phyloP scores from a whole-genome alignment of 2,329 filamentous ascomycete species.

The Orbilia javanica region DNA sequence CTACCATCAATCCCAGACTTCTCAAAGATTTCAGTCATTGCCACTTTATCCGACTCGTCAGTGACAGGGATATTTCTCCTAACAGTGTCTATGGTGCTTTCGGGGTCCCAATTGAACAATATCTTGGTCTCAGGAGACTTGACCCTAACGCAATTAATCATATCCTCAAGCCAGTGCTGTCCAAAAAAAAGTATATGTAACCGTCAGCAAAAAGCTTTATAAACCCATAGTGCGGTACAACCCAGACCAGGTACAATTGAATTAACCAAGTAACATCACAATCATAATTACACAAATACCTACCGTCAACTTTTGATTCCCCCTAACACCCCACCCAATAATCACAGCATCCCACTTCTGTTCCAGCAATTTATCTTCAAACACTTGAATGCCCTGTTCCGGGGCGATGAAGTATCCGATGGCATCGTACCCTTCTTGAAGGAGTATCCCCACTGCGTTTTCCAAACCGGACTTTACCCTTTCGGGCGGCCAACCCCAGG shows the following conservation, averaged over 20 bases:
- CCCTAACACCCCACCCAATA: constrained; percentile 55
- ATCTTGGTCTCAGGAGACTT: constrained; percentile 54
- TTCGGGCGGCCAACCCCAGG: constrained; percentile 55
- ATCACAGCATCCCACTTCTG: constrained; percentile 56
- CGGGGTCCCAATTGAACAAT: constrained; percentile 55
- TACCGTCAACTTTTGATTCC: constrained; percentile 51
- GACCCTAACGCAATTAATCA: constrained; percentile 50
- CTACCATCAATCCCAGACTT: constrained; percentile 51
- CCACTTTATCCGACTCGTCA: constrained; percentile 35
- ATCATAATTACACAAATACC: neutral
- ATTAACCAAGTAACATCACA: neutral
- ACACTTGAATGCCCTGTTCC: constrained; percentile 43
- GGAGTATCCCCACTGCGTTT: constrained; percentile 35
- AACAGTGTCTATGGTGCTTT: constrained; percentile 52
- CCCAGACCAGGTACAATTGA: no score
- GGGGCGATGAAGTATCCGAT: constrained; percentile 56
- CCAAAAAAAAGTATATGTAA: neutral
- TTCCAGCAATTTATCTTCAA: constrained; percentile 53
- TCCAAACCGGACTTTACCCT: constrained; percentile 46
- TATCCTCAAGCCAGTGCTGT: constrained; percentile 56
- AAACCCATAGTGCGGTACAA: no score
- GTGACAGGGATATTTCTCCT: constrained; percentile 45
- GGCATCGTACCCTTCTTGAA: constrained; percentile 49
- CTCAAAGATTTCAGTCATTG: constrained; percentile 43
- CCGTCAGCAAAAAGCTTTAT: no score